phyloP scores from a whole-genome alignment of 441 rosid species.

The Jatropha multifida region DNA sequence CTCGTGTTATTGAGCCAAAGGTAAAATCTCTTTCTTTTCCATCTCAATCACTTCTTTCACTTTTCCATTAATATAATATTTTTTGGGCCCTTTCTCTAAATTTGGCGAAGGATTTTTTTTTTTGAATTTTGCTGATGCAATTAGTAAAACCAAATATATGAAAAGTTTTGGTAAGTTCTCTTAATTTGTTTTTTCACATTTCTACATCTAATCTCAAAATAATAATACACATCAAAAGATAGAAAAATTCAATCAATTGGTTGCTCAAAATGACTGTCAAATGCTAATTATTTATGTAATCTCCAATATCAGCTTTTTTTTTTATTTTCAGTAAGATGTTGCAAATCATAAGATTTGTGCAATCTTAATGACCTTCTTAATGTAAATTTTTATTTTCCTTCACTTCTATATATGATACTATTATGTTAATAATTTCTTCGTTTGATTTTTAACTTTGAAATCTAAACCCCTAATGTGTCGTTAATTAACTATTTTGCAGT shows the following conservation, averaged over 20 bases:
- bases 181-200: not conserved
- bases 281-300: not conserved
- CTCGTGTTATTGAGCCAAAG: constrained; percentile 29
- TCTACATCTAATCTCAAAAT: not conserved
- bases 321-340: constrained; percentile 69
- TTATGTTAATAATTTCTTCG: not conserved
- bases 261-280: not conserved
- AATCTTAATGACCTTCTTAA: constrained; percentile 71
- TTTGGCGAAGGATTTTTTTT: constrained; percentile 78
- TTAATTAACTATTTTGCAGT: constrained; percentile 32
- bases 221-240: not conserved
- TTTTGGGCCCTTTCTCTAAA: constrained; percentile 29
- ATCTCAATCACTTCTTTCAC: not conserved
- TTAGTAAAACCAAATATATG: constrained; percentile 75
- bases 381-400: constrained; percentile 36
- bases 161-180: constrained; percentile 68
- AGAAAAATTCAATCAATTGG: not conserved
- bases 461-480: constrained; percentile 5
- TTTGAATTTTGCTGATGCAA: constrained; percentile 58
- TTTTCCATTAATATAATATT: not conserved
- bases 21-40: constrained; percentile 25
- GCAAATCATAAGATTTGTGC: constrained; percentile 82
- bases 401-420: too few species aligned
- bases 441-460: not conserved
- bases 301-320: not conserved